Evolutionary conservation across 2,329 filamentous ascomycete genomes (phyloP).

Genomic region (Colletotrichum sansevieriae): DNA sequence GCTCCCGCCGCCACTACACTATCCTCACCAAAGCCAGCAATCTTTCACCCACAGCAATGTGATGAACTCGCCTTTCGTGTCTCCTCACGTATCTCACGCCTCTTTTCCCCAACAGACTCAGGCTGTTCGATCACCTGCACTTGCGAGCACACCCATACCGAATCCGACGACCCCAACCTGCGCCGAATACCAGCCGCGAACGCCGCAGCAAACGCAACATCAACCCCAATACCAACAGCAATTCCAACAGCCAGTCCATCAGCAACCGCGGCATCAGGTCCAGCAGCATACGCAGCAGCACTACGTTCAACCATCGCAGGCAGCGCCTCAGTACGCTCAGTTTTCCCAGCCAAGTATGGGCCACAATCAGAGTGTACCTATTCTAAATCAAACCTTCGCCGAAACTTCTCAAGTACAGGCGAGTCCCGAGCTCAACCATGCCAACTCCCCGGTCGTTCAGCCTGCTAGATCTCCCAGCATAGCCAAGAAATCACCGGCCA

Average conservation of each 20-base stretch:
- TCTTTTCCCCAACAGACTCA: constrained; percentile 29
- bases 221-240: constrained; percentile 39
- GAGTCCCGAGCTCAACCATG: constrained; percentile 55
- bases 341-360: constrained; percentile 40
- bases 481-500: constrained; percentile 54
- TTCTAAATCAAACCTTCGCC: constrained; percentile 26
- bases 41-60: constrained; percentile 27
- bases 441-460: constrained; percentile 57
- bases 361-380: constrained; percentile 29
- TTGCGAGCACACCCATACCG: constrained; percentile 26
- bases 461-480: constrained; percentile 53
- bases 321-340: constrained; percentile 35
- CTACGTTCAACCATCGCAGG: constrained; percentile 16
- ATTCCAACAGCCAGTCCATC: constrained; percentile 36
- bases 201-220: constrained; percentile 37
- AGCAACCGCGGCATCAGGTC: constrained; percentile 18
- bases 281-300: constrained; percentile 23
- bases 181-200: constrained; percentile 25
- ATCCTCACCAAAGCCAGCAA: constrained; percentile 29
- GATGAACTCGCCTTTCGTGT: constrained; percentile 32
- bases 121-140: constrained; percentile 28
- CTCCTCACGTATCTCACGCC: constrained; percentile 33
- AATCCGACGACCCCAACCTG: constrained; percentile 18
- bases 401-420: constrained; percentile 43
- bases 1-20: constrained; percentile 40